These are phyloP conservation scores for Murraya koenigii DNA, from an alignment of 345 rosid species.

Conservation along the genomic window DNA sequence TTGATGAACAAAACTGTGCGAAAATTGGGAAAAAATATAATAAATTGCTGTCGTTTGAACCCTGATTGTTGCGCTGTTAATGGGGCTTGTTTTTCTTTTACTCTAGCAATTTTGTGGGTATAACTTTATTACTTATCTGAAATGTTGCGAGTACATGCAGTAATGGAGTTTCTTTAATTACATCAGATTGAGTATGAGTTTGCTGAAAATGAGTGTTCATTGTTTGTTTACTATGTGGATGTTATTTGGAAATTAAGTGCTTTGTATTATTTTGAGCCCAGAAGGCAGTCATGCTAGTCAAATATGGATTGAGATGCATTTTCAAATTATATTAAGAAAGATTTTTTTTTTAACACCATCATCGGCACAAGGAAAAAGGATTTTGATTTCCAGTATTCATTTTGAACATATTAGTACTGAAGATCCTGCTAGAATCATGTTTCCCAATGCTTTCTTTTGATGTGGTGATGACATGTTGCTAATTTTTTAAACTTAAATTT, in stretches of 20 bases:
- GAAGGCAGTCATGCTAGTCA: conserved; percentile 3
- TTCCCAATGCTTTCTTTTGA: background rate
- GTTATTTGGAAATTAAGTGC: background rate
- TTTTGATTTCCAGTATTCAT: background rate
- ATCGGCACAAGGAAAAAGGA: background rate
- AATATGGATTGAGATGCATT: background rate
- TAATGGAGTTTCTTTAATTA: background rate
- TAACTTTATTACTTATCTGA: background rate
- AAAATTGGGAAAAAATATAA: background rate
- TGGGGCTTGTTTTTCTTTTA: background rate
- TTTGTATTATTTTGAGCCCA: conserved; percentile 1
- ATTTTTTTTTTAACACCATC: no score
- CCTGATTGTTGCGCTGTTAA: background rate
- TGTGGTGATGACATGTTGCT: background rate
- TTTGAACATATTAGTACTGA: background rate
- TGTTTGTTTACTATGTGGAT: background rate
- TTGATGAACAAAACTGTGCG: background rate
- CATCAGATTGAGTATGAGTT: background rate
- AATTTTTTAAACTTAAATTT: background rate
- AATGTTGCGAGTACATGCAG: background rate
- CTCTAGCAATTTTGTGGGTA: background rate
- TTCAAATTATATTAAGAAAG: background rate
- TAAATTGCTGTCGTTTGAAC: background rate
- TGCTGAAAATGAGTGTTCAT: background rate
- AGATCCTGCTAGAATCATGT: background rate